A percentile compares a stretch with the other conserved stretches of the same genome.
Evolutionary conservation across 129 eudicot genomes (phyloP).

Genomic region (Arctium minus): DNA sequence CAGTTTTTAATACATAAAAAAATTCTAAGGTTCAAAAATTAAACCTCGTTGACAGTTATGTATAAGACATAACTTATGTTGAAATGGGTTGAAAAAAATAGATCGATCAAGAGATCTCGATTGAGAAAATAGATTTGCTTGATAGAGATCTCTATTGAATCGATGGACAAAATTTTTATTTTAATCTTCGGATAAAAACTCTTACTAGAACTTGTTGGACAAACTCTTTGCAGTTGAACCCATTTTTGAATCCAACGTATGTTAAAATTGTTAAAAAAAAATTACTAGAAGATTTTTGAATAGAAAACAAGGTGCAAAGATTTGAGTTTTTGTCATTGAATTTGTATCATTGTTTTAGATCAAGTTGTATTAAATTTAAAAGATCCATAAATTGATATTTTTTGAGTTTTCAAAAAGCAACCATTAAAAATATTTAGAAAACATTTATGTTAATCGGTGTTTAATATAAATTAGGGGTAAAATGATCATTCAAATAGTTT

Average conservation of each 20-base stretch:
- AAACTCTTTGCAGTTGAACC: not conserved
- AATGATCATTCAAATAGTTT: too few relatives aligned
- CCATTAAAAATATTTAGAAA: too few relatives aligned
- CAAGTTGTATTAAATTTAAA: not conserved
- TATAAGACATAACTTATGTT: not conserved
- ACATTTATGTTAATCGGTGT: too few relatives aligned
- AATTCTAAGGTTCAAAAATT: not conserved
- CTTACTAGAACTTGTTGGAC: not conserved
- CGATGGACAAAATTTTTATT: not conserved
- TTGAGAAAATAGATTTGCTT: not conserved
- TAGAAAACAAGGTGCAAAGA: not conserved
- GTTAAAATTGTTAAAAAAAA: too few relatives aligned
- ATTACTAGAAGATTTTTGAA: not conserved
- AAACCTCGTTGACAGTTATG: not conserved
- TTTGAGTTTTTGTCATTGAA: not conserved
- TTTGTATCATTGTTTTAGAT: not conserved
- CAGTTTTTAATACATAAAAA: too few relatives aligned
- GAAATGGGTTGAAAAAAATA: not conserved
- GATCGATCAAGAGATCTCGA: not conserved
- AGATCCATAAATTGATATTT: not conserved
- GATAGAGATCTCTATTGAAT: not conserved
- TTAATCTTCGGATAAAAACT: too few relatives aligned
- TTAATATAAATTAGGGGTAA: too few relatives aligned
- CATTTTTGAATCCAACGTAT: too few relatives aligned
- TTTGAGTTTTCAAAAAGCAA: too few relatives aligned